Evolutionary conservation across 805 yeast species (phyloP), one percentile per base, ranked within the genome.

Genomic region (Metschnikowia continentalis): DNA sequence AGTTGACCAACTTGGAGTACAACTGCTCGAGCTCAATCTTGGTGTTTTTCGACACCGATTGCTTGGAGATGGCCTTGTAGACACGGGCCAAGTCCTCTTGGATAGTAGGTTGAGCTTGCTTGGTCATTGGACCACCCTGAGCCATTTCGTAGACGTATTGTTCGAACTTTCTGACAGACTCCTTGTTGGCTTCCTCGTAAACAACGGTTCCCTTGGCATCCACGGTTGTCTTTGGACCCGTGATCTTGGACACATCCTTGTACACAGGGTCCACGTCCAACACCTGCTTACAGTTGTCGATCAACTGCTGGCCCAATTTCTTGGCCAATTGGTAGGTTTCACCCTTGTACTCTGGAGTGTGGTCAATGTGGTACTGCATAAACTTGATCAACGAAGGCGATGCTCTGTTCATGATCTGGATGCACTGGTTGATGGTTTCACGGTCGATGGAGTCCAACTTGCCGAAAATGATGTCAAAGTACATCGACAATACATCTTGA

Each of bases 121-220:
- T 83, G 53, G 97, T 88, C 65, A 89, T 72, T 58, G 83, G 83
- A 61, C 96, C 91, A 73, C 99, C 99, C 65, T 82, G 84, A 48
- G 98, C 96, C 97, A 94, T 91, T 71, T 89, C 96, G 66, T 83
- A 81, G 58, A 94, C 97, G 69, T 94, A 94, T 69, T 91, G 92
- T 74, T 94, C 97, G 57, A 94, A 80, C 70, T 94, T 94, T 73
- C 97, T 85, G 56, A 91, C 95, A 54, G 92, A 82, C 46, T 91
- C 88, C 72, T 96, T 88, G 67, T 89, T 84, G 55, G 79, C 86
- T 76, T 94, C 99, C 54, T 82, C 77, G 72, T 90, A 94, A 53
- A 76, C 79, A 64, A 94, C 81, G 66, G 84, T 88, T 71, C 99
- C 99, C 75, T 86, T 89, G 57, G 83, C 79, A 63, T 88, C 96